Conservation (phyloP, 148 eudicot genomes). For the Pharnaceum exiguum region DNA sequence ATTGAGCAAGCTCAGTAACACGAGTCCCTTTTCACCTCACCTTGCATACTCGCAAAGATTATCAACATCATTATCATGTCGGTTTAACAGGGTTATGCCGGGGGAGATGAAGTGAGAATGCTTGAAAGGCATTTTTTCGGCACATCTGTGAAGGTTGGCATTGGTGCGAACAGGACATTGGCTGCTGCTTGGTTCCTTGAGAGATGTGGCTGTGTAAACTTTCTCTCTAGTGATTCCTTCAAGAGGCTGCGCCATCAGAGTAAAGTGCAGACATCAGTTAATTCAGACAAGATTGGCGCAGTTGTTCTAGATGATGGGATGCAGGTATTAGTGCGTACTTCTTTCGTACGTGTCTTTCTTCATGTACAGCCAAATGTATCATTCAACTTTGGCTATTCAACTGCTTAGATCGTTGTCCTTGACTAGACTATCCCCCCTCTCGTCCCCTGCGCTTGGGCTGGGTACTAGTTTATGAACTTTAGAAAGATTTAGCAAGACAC, state of each 20-base stretch:
- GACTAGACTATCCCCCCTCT: too few relatives aligned
- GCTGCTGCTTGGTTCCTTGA: conserved; percentile 53
- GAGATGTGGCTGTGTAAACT: conserved; percentile 43
- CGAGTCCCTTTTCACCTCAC: too few relatives aligned
- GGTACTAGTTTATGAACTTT: too few relatives aligned
- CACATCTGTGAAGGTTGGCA: conserved; percentile 68
- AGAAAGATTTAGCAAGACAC: too few relatives aligned
- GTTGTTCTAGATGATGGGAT: conserved; percentile 91
- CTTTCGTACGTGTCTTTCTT: too few relatives aligned
- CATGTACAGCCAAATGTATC: too few relatives aligned
- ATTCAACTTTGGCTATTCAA: too few relatives aligned
- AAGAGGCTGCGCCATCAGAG: conserved; percentile 23
- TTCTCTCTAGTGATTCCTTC: conserved; percentile 10
- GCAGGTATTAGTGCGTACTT: conserved; percentile 76
- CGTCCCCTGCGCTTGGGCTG: too few relatives aligned
- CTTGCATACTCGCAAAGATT: too few relatives aligned
- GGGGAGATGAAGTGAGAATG: conserved; percentile 95
- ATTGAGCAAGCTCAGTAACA: too few relatives aligned
- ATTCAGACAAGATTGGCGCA: conserved; percentile 40
- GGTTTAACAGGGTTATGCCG: conserved; percentile 70
- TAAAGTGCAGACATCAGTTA: conserved; percentile 20
- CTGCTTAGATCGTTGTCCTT: too few relatives aligned
- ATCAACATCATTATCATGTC: too few relatives aligned
- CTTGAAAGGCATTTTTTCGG: conserved; percentile 74
- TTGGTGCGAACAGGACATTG: conserved; percentile 72